phyloP scores from a whole-genome alignment of 2,329 filamentous ascomycete species.

The Raffaelea ambrosiae region DNA sequence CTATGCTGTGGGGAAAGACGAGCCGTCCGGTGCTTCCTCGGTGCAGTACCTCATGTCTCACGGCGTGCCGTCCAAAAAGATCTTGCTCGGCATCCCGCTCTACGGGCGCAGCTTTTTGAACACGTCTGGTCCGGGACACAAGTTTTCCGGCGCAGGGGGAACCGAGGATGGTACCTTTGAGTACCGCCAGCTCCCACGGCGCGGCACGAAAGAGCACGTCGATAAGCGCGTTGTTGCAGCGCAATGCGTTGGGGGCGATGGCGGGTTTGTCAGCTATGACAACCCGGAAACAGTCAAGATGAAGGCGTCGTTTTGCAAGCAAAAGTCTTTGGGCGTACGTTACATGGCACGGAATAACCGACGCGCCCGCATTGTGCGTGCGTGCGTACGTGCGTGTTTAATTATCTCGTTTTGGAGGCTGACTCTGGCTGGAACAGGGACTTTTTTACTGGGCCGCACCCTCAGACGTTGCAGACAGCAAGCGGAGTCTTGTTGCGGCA shows the following conservation, averaged over 20 bases:
- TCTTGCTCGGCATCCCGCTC: constrained; percentile 66
- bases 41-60: constrained; percentile 57
- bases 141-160: constrained; percentile 45
- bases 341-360: too few relatives aligned
- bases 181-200: constrained; percentile 59
- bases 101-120: constrained; percentile 69
- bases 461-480: constrained; percentile 52
- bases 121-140: constrained; percentile 55
- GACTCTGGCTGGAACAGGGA: constrained; percentile 37
- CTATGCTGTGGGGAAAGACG: constrained; percentile 50
- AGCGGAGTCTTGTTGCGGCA: constrained; percentile 48
- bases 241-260: constrained; percentile 63
- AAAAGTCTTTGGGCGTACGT: constrained; percentile 58
- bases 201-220: constrained; percentile 54
- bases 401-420: too few relatives aligned
- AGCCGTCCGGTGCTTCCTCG: constrained; percentile 57
- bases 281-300: constrained; percentile 66
- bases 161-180: constrained; percentile 63
- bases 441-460: constrained; percentile 79
- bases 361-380: too few relatives aligned
- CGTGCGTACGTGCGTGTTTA: too few relatives aligned
- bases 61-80: constrained; percentile 61
- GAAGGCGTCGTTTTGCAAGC: constrained; percentile 66
- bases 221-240: constrained; percentile 62
- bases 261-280: constrained; percentile 74